Evolutionary conservation across 2,329 filamentous ascomycete genomes (phyloP), one percentile per base, ranked within the genome.

Genomic region (Neodidymelliopsis sp.): DNA sequence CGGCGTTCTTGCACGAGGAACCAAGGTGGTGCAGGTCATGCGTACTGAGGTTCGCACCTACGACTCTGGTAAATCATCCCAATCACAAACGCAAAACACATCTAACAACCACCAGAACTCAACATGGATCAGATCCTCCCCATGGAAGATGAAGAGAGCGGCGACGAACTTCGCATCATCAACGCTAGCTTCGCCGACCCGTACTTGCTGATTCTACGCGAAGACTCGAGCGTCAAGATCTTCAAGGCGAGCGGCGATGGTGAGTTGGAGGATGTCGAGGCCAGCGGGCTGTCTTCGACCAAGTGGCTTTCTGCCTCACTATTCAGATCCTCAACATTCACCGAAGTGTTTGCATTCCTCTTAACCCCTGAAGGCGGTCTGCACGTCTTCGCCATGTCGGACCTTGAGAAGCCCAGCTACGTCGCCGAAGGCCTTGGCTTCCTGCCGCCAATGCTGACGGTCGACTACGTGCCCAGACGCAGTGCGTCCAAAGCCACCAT

Each of bases 111-210:
- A 12, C 2, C 27, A 91, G 90, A 96, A 71, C 83, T 99, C 50
- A 90, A 88, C 9, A 81, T 99, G 42, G 87, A 87, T 34, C 93
- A 97, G 66, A 97, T 99, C 44, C 82, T 97, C 38, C 91, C 92
- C 1, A 91, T 97, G 82, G 84, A 90, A 54, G 94, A 97, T 62
- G 94, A 69, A 38, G 64, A 94, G 57, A 92, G 87, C 0, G 91
- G 89, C 10, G 86, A 84, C 15, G 90, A 96, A 63, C 87, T 90
- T 4, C 82, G 87, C 42, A 87, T 94, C 30, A 77, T 91, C 34
- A 88, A 85, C 63, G 88, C 90, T 27, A 95, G 89, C 67, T 92
- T 97, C 62, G 84, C 84, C 15, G 93, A 97, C 60, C 91, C 91
- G 0, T 97, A 91, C 66, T 74, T 99, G 10, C 77, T 96, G 2